phyloP scores from a whole-genome alignment of 176 grass and related monocot species.

The Coix lacrymajobi region DNA sequence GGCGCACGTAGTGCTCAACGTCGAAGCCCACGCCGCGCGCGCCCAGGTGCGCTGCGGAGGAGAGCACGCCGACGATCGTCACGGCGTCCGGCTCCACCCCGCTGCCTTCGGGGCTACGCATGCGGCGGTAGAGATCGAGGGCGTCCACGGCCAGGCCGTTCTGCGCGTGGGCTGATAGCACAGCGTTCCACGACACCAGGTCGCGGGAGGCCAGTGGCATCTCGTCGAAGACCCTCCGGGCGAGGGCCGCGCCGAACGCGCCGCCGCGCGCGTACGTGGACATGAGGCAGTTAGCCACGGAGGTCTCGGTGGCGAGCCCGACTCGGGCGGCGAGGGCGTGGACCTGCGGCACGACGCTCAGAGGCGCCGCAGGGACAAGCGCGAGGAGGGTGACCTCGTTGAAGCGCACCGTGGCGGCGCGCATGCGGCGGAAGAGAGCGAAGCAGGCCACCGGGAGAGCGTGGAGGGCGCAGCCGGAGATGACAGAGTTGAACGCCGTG shows the following conservation, averaged over 20 bases:
- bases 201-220: slow-evolving; percentile 30
- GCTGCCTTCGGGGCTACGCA: slow-evolving; percentile 21
- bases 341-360: slow-evolving; percentile 32
- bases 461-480: slow-evolving; percentile 48
- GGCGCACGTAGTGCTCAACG: slow-evolving; percentile 30
- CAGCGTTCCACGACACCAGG: slow-evolving; percentile 64
- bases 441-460: slow-evolving; percentile 32
- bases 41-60: slow-evolving; percentile 54
- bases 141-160: slow-evolving; percentile 47
- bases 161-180: slow-evolving; percentile 56
- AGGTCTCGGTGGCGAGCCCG: not conserved
- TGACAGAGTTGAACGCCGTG: slow-evolving; percentile 67
- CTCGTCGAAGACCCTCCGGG: slow-evolving; percentile 43
- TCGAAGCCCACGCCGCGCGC: slow-evolving; percentile 32
- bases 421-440: slow-evolving; percentile 50
- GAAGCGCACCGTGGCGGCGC: slow-evolving; percentile 17
- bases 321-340: slow-evolving; percentile 33
- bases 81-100: slow-evolving; percentile 48
- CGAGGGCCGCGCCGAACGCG: slow-evolving; percentile 18
- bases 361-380: slow-evolving; percentile 38
- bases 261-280: slow-evolving; percentile 40
- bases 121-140: slow-evolving; percentile 45
- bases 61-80: slow-evolving; percentile 55
- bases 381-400: slow-evolving; percentile 56
- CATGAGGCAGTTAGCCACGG: slow-evolving; percentile 55